These are phyloP conservation scores for Thelonectria rubi DNA, from an alignment of 2,329 filamentous ascomycete genomes.

Conservation along the genomic window DNA sequence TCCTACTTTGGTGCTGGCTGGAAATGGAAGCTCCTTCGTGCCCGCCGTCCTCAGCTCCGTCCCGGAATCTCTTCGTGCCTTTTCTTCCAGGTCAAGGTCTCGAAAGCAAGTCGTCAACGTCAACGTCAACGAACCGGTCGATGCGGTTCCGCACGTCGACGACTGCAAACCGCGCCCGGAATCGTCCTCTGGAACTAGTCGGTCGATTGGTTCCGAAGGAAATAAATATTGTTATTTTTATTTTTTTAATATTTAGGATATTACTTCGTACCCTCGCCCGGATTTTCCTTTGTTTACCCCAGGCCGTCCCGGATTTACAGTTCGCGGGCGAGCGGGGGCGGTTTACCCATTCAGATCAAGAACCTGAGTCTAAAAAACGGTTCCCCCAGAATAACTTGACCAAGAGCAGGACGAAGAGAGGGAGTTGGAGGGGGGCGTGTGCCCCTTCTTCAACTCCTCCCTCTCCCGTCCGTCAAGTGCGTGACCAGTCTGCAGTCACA, in stretches of 20 bases:
- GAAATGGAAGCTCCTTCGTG: neutral
- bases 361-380: conserved; percentile 22
- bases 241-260: neutral
- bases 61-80: conserved; percentile 22
- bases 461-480: neutral
- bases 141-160: conserved; percentile 19
- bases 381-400: conserved; percentile 15
- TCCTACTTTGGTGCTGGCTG: too few species aligned
- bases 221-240: neutral
- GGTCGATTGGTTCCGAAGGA: neutral
- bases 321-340: conserved; percentile 21
- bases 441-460: too few species aligned
- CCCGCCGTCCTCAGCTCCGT: neutral
- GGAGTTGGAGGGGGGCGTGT: too few species aligned
- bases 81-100: too few species aligned
- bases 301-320: conserved; percentile 15
- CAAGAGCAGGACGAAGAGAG: neutral
- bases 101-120: too few species aligned
- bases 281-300: conserved; percentile 12
- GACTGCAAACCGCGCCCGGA: neutral
- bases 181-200: too few species aligned
- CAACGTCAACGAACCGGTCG: conserved; percentile 11
- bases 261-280: neutral
- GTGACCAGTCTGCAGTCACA: conserved; percentile 16
- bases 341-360: conserved; percentile 16